Conservation (phyloP, 2,329 filamentous ascomycete species). For the Claviceps citrina region DNA sequence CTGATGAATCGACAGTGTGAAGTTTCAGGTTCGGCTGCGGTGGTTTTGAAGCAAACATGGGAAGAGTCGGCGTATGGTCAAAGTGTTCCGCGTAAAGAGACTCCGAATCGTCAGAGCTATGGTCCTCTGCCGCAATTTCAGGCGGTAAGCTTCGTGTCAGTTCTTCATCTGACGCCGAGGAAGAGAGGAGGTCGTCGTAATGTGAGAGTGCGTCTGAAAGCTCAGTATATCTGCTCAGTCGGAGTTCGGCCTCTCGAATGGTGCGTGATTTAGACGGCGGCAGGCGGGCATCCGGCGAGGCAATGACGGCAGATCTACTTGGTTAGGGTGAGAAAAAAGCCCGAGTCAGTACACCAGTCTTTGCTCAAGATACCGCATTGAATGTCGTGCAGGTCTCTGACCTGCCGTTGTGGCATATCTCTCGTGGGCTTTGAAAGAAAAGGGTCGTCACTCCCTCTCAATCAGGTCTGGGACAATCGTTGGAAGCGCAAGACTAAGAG, state of each 20-base stretch:
- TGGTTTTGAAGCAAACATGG: conserved; percentile 33
- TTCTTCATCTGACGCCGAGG: conserved; percentile 11
- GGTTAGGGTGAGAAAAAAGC: conserved; percentile 8
- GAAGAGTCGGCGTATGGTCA: conserved; percentile 28
- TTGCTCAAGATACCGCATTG: not conserved
- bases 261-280: conserved; percentile 18
- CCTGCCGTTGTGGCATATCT: not conserved
- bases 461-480: not conserved
- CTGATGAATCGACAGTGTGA: conserved; percentile 23
- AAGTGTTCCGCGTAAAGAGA: conserved; percentile 19
- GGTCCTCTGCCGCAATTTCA: conserved; percentile 13
- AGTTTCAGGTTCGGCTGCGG: conserved; percentile 39
- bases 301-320: conserved; percentile 12
- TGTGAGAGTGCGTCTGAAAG: conserved; percentile 27
- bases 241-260: conserved; percentile 27
- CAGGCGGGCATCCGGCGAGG: conserved; percentile 11
- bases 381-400: not conserved
- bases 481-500: not conserved
- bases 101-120: conserved; percentile 14
- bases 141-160: conserved; percentile 13
- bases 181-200: conserved; percentile 27
- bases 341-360: conserved; percentile 14
- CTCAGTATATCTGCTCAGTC: conserved; percentile 25
- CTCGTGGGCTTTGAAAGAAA: not conserved
- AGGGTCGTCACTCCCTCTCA: not conserved